phyloP scores from a whole-genome alignment of 2,329 filamentous ascomycete species.

The Trichoderma sp. region DNA sequence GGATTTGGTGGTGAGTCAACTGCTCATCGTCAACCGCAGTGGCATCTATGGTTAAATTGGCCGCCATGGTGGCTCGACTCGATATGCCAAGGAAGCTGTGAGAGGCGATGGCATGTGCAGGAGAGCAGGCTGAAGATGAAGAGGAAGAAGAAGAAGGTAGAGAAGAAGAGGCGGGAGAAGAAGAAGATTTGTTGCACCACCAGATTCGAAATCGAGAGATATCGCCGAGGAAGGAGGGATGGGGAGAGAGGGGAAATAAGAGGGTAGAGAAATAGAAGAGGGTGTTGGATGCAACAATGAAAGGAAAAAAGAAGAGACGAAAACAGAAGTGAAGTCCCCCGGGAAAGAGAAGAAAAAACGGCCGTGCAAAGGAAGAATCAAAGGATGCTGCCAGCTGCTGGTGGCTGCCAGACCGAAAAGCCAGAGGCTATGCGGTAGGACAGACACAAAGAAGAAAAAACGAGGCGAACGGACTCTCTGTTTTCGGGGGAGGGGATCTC shows the following conservation, averaged over 20 bases:
- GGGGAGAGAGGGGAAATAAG: background rate
- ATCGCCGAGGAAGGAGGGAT: background rate
- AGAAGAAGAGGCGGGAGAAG: too few relatives aligned
- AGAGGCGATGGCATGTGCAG: background rate
- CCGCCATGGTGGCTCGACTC: background rate
- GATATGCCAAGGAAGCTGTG: background rate
- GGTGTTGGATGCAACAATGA: background rate
- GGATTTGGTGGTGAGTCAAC: constrained; percentile 37
- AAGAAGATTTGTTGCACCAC: background rate
- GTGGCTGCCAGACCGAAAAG: background rate
- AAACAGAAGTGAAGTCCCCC: background rate
- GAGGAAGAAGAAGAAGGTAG: background rate
- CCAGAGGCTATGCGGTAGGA: background rate
- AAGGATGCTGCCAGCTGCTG: background rate
- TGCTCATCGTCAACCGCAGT: constrained; percentile 25
- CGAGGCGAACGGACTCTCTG: background rate
- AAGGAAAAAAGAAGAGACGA: background rate
- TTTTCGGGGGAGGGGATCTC: background rate
- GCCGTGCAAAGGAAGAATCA: background rate
- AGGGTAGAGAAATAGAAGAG: background rate
- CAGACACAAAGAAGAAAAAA: background rate
- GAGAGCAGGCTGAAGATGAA: background rate
- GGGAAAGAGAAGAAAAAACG: background rate
- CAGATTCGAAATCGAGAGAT: background rate
- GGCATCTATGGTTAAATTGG: background rate